phyloP scores from a whole-genome alignment of 495 filamentous ascomycete species.

The Pseudoneurospora amorphoporcata region DNA sequence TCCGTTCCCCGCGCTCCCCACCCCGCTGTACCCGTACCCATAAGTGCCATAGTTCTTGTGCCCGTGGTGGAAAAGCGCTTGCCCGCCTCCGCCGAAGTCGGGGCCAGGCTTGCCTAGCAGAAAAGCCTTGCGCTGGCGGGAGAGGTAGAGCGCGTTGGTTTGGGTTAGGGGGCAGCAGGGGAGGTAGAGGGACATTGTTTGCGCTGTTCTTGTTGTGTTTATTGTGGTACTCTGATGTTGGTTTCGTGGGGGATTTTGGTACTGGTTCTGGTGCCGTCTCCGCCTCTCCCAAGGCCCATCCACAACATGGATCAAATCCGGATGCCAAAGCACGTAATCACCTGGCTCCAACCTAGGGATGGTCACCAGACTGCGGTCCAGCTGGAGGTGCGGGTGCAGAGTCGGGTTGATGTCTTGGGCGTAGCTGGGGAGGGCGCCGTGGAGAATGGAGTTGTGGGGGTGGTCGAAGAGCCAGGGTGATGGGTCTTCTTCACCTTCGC shows the following conservation, averaged over 20 bases:
- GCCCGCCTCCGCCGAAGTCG: slow-evolving; percentile 51
- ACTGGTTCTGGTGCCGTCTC: slow-evolving; percentile 23
- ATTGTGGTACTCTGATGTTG: neutral
- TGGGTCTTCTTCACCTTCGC: slow-evolving; percentile 22
- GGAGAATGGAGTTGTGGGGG: slow-evolving; percentile 46
- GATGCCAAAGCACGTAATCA: slow-evolving; percentile 88
- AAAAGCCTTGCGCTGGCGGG: slow-evolving; percentile 59
- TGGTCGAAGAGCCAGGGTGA: slow-evolving; percentile 26
- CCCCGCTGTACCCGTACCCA: neutral
- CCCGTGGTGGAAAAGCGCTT: neutral
- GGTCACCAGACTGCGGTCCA: slow-evolving; percentile 59
- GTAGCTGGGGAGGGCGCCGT: slow-evolving; percentile 66
- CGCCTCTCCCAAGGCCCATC: slow-evolving; percentile 10
- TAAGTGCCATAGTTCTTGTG: neutral
- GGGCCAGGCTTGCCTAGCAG: slow-evolving; percentile 51
- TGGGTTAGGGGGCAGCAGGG: slow-evolving; percentile 75
- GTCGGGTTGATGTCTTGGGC: slow-evolving; percentile 60
- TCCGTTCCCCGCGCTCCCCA: neutral
- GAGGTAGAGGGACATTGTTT: slow-evolving; percentile 60
- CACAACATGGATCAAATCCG: slow-evolving; percentile 40
- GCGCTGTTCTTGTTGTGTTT: neutral
- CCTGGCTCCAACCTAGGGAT: slow-evolving; percentile 66
- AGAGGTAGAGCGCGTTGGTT: slow-evolving; percentile 62
- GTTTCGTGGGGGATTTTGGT: neutral
- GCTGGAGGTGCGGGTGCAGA: slow-evolving; percentile 67